Conservation (phyloP, 129 eudicot genomes). For the Daucus carota region DH1_v3.0 NC_030385.2:29317501-29318000, state of each 20-base stretch:
- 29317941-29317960: not conserved
- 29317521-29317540: not conserved
- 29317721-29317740: slow-evolving; percentile 74
- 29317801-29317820: slow-evolving; percentile 84
- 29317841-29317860: not conserved
- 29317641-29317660: not conserved
- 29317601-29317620: not conserved
- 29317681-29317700: not conserved
- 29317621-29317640: no score
- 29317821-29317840: not conserved
- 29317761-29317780: slow-evolving; percentile 87
- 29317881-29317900: not conserved
- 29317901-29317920: not conserved
- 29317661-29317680: not conserved
- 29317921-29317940: not conserved
- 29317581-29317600: not conserved
- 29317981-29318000: not conserved
- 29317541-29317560: not conserved
- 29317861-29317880: not conserved
- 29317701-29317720: slow-evolving; percentile 63
- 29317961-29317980: not conserved
- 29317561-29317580: not conserved
- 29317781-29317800: slow-evolving; percentile 87
- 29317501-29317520: not conserved
- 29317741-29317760: slow-evolving; percentile 88